A percentile compares a stretch with the other conserved stretches of the same genome.
These are phyloP conservation scores for Ascochyta lentis DNA, from an alignment of 2,329 filamentous ascomycete genomes.

Conservation along the genomic window DNA sequence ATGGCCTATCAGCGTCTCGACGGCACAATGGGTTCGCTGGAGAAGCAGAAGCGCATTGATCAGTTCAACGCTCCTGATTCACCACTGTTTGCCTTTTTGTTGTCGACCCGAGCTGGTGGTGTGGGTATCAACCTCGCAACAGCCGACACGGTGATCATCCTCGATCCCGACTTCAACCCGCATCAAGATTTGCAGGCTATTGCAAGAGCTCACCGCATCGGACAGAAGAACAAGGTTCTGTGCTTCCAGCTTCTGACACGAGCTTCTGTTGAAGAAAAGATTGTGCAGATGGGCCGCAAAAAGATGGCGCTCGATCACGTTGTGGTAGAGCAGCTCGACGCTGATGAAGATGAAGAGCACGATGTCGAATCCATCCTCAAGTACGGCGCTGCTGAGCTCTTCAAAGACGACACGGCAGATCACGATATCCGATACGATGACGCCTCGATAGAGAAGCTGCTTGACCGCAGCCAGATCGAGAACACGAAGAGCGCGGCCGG, in stretches of 20 bases:
- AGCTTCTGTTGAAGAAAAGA: slow-evolving; percentile 89
- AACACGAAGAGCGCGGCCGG: slow-evolving; percentile 64
- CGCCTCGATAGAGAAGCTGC: slow-evolving; percentile 81
- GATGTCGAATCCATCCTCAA: slow-evolving; percentile 88
- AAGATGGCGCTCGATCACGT: slow-evolving; percentile 97
- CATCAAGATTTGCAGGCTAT: slow-evolving; percentile 97
- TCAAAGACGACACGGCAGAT: slow-evolving; percentile 74
- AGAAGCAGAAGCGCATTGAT: slow-evolving; percentile 95
- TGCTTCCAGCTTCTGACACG: slow-evolving; percentile 95
- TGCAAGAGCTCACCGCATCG: slow-evolving; percentile 92
- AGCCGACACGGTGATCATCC: slow-evolving; percentile 96
- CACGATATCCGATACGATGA: slow-evolving; percentile 82
- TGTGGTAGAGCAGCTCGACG: slow-evolving; percentile 89
- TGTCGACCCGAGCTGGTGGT: slow-evolving; percentile 93
- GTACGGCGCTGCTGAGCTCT: slow-evolving; percentile 85
- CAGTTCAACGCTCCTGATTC: slow-evolving; percentile 88
- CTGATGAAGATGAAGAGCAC: slow-evolving; percentile 76
- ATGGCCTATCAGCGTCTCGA: slow-evolving; percentile 82
- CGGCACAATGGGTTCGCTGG: slow-evolving; percentile 77
- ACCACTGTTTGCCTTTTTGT: slow-evolving; percentile 82
- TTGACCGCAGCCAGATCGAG: slow-evolving; percentile 86
- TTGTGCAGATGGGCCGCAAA: slow-evolving; percentile 92
- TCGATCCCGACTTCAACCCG: slow-evolving; percentile 96
- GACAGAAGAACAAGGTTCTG: slow-evolving; percentile 93
- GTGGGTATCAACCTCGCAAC: slow-evolving; percentile 98